A percentile compares a stretch with the other conserved stretches of the same genome.
Evolutionary conservation across 2,329 filamentous ascomycete genomes (phyloP).

Genomic region (Tolypocladium capitatum): DNA sequence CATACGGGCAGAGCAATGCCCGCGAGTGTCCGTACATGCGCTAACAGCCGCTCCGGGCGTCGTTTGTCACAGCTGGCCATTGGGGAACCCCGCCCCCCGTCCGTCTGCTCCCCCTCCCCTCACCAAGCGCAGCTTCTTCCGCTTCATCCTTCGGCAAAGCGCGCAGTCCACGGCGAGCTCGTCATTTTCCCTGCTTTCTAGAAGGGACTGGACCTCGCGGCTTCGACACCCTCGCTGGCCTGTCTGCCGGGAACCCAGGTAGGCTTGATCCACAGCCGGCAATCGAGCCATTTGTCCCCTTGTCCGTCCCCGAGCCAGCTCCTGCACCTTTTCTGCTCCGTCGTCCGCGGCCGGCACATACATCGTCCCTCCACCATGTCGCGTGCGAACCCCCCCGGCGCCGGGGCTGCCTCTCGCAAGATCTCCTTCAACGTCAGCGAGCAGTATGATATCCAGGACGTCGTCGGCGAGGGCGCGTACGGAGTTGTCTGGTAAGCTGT

Average conservation of each 20-base stretch:
- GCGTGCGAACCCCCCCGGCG: slow-evolving; percentile 42
- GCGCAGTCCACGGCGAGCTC: slow-evolving; percentile 1
- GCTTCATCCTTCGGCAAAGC: neutral
- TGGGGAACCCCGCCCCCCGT: neutral
- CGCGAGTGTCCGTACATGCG: neutral
- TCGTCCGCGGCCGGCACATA: slow-evolving; percentile 1
- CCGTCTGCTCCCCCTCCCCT: neutral
- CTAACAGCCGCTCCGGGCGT: neutral
- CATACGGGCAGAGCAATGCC: neutral
- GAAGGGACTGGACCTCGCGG: neutral
- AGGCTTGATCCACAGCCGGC: neutral
- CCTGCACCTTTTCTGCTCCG: neutral
- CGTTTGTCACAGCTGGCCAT: neutral
- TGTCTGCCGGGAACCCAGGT: neutral
- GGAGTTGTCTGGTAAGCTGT: slow-evolving; percentile 84
- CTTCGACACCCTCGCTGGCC: neutral
- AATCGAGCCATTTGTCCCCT: neutral
- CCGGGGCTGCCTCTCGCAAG: slow-evolving; percentile 61
- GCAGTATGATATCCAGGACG: slow-evolving; percentile 99
- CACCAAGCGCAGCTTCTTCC: neutral
- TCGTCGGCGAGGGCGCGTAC: slow-evolving; percentile 95
- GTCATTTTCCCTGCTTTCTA: neutral
- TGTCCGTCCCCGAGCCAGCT: neutral
- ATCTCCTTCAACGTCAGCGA: slow-evolving; percentile 99
- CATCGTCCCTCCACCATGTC: slow-evolving; percentile 29